Evolutionary conservation across 2,329 filamentous ascomycete species (phyloP).

Genomic region (Cercospora citrullina): DNA sequence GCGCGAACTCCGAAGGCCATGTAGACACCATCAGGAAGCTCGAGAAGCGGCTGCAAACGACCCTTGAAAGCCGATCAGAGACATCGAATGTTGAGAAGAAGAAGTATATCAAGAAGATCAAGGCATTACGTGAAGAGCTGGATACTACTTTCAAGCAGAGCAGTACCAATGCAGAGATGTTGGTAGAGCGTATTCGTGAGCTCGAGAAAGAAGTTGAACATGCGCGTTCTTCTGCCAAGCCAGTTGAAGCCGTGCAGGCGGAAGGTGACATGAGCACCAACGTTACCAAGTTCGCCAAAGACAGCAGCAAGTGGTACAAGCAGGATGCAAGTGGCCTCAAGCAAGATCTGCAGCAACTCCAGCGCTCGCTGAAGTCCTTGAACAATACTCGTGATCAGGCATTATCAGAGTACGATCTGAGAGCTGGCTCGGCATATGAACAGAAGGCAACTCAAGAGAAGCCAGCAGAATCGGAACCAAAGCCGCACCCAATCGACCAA

Average conservation of each 20-base stretch:
- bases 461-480: background rate
- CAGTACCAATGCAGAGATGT: conserved; percentile 23
- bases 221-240: conserved; percentile 5
- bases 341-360: conserved; percentile 9
- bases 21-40: conserved; percentile 27
- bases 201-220: conserved; percentile 24
- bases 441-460: conserved; percentile 1
- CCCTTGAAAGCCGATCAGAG: conserved; percentile 10
- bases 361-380: conserved; percentile 4
- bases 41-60: conserved; percentile 26
- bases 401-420: conserved; percentile 10
- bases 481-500: conserved; percentile 8
- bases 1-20: conserved; percentile 24
- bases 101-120: conserved; percentile 27
- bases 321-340: conserved; percentile 27
- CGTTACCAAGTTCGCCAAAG: conserved; percentile 39
- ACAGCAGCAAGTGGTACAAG: conserved; percentile 43
- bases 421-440: conserved; percentile 12
- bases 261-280: conserved; percentile 43
- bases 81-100: conserved; percentile 16
- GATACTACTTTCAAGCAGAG: conserved; percentile 28
- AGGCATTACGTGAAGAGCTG: conserved; percentile 24
- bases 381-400: conserved; percentile 2
- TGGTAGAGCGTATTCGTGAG: conserved; percentile 23
- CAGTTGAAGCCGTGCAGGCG: conserved; percentile 31